A percentile compares a stretch with the other conserved stretches of the same genome.
These are phyloP conservation scores for Colletotrichum neosansevieriae DNA, from an alignment of 2,329 filamentous ascomycete genomes.

Conservation along the genomic window DNA sequence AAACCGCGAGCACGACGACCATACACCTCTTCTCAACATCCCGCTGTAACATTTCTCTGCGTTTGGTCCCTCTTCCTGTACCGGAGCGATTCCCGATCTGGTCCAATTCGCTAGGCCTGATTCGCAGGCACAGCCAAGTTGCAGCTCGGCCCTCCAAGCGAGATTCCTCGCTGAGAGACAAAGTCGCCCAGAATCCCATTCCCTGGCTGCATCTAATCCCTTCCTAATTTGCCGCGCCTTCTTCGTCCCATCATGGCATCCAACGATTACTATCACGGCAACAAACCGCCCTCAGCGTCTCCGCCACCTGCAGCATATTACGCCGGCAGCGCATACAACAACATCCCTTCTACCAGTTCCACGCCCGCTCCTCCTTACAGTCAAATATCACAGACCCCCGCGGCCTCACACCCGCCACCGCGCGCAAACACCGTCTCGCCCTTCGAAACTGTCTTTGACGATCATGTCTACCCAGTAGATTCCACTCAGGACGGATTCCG, in stretches of 20 bases:
- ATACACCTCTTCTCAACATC: slow-evolving; percentile 28
- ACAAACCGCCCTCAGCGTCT: slow-evolving; percentile 52
- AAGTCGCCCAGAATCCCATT: slow-evolving; percentile 29
- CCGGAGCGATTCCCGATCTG: slow-evolving; percentile 29
- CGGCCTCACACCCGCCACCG: slow-evolving; percentile 46
- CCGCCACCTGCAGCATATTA: slow-evolving; percentile 57
- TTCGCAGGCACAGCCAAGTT: slow-evolving; percentile 18
- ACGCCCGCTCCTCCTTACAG: slow-evolving; percentile 55
- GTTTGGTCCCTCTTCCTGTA: slow-evolving; percentile 31
- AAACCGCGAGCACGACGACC: slow-evolving; percentile 12
- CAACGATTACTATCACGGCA: slow-evolving; percentile 73
- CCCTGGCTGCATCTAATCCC: slow-evolving; percentile 19
- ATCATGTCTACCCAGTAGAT: slow-evolving; percentile 72
- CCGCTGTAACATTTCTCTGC: slow-evolving; percentile 40
- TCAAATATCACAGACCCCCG: slow-evolving; percentile 36
- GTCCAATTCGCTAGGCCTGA: slow-evolving; percentile 19
- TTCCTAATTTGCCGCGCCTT: slow-evolving; percentile 7
- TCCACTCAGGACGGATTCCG: slow-evolving; percentile 46
- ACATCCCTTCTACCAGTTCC: slow-evolving; percentile 56
- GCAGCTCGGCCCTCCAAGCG: slow-evolving; percentile 33
- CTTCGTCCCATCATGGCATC: slow-evolving; percentile 65
- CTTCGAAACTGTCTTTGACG: slow-evolving; percentile 76
- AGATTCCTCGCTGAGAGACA: slow-evolving; percentile 34
- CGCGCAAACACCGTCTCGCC: slow-evolving; percentile 62
- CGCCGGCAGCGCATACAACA: slow-evolving; percentile 48